Percentiles rank a stretch among this genome's conserved stretches.
Conservation (phyloP, 495 filamentous ascomycete species). For the Clohesyomyces aquaticus region DNA sequence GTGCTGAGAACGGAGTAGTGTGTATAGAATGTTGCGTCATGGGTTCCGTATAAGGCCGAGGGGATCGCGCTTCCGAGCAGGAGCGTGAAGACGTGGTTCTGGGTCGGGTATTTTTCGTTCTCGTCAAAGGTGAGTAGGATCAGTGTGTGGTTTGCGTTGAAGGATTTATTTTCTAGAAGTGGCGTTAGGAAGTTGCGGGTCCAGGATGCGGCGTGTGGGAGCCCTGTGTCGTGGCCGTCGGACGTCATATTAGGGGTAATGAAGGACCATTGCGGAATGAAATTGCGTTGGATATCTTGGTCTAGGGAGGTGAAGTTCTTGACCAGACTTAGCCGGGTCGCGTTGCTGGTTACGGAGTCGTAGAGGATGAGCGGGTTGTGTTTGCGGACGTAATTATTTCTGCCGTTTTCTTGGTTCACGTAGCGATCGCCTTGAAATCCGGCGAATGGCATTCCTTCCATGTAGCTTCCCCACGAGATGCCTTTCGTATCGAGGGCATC, state of each 20-base stretch:
- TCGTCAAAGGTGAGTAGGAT: slow-evolving; percentile 73
- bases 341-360: slow-evolving; percentile 60
- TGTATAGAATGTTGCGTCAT: slow-evolving; percentile 69
- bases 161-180: slow-evolving; percentile 65
- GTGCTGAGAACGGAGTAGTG: slow-evolving; percentile 72
- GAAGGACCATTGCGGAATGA: slow-evolving; percentile 73
- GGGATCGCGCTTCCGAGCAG: slow-evolving; percentile 71
- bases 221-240: slow-evolving; percentile 69
- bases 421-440: slow-evolving; percentile 63
- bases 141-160: slow-evolving; percentile 66
- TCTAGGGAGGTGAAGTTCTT: slow-evolving; percentile 71
- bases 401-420: slow-evolving; percentile 55
- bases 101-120: slow-evolving; percentile 57
- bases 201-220: slow-evolving; percentile 64
- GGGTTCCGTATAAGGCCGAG: slow-evolving; percentile 59
- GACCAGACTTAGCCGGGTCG: slow-evolving; percentile 60
- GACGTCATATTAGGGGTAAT: slow-evolving; percentile 76
- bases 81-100: slow-evolving; percentile 63
- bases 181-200: slow-evolving; percentile 62
- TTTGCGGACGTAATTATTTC: slow-evolving; percentile 76
- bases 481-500: slow-evolving; percentile 71
- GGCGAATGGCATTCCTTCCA: slow-evolving; percentile 69
- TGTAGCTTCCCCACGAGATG: slow-evolving; percentile 71
- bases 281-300: slow-evolving; percentile 59
- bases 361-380: slow-evolving; percentile 70